Percentiles rank a stretch among this genome's conserved stretches.
Evolutionary conservation across 1,284 basidiomycete genomes (phyloP).

Genomic region (Heimioporus punctisporus): DNA sequence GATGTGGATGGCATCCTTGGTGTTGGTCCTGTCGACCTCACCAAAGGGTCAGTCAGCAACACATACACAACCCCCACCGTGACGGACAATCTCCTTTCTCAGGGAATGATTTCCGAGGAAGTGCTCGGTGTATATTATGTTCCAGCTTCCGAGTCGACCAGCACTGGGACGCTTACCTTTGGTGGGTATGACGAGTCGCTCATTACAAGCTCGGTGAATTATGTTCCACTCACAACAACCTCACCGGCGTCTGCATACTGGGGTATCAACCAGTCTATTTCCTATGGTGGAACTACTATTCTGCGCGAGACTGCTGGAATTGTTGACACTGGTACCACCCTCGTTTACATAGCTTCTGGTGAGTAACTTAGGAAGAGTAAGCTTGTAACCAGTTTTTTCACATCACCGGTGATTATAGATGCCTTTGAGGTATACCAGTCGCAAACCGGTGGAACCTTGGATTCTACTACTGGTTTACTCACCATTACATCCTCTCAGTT

Average conservation of each 20-base stretch:
- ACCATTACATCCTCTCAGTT: slow-evolving; percentile 42
- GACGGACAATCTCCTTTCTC: not conserved
- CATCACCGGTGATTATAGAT: not conserved
- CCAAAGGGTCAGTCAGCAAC: not conserved
- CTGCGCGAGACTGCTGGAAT: not conserved
- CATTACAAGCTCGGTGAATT: not conserved
- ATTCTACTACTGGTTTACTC: slow-evolving; percentile 45
- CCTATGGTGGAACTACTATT: not conserved
- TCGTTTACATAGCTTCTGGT: not conserved
- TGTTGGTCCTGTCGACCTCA: not conserved
- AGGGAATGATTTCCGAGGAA: not conserved
- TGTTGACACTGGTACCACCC: not conserved
- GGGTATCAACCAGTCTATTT: not conserved
- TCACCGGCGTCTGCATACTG: not conserved
- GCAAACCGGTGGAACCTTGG: slow-evolving; percentile 34
- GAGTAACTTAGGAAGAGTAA: not conserved
- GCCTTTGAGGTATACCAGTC: slow-evolving; percentile 1
- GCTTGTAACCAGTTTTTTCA: not conserved
- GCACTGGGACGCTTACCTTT: not conserved
- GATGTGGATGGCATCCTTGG: not conserved
- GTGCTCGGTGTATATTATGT: not conserved
- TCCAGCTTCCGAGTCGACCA: slow-evolving; percentile 36
- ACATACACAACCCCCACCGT: not conserved
- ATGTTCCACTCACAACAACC: not conserved
- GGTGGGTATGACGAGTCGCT: not conserved